Evolutionary conservation across 768 basidiomycete genomes (phyloP).

Genomic region (Agrocybe pediades): DNA sequence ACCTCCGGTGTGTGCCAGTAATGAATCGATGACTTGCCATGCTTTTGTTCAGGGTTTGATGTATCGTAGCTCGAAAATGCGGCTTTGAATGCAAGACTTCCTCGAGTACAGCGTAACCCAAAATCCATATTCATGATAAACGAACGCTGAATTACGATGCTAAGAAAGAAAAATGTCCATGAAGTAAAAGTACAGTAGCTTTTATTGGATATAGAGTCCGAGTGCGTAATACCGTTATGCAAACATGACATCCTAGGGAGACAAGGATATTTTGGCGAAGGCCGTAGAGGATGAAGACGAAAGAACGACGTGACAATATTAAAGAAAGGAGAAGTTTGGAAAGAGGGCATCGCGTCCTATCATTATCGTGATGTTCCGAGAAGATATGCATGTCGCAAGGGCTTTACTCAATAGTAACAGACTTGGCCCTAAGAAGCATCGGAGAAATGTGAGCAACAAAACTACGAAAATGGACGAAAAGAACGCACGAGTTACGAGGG

Average conservation of each 20-base stretch:
- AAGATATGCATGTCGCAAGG: neutral
- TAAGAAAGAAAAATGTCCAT: conserved; percentile 13
- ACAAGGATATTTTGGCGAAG: neutral
- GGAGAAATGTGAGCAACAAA: conserved; percentile 13
- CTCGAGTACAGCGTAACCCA: no score
- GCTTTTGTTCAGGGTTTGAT: no score
- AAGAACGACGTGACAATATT: neutral
- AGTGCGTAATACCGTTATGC: conserved; percentile 11
- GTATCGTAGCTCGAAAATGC: no score
- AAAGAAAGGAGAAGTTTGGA: neutral
- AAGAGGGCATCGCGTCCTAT: conserved; percentile 8
- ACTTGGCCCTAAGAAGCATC: conserved; percentile 58
- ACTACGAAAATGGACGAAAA: conserved; percentile 2
- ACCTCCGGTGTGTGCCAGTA: no score
- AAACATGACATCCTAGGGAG: conserved; percentile 2
- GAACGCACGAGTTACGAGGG: conserved; percentile 88
- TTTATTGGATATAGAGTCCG: conserved; percentile 12
- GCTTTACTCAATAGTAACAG: conserved; percentile 70
- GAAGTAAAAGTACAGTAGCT: conserved; percentile 29
- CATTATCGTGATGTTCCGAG: neutral
- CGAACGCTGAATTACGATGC: neutral
- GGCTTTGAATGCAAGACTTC: no score
- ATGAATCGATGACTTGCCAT: no score
- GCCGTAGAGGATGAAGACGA: neutral
- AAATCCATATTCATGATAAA: no score